These are phyloP conservation scores for Fistulinella prunicolor DNA, from an alignment of 768 basidiomycete species.

Conservation along the genomic window DNA sequence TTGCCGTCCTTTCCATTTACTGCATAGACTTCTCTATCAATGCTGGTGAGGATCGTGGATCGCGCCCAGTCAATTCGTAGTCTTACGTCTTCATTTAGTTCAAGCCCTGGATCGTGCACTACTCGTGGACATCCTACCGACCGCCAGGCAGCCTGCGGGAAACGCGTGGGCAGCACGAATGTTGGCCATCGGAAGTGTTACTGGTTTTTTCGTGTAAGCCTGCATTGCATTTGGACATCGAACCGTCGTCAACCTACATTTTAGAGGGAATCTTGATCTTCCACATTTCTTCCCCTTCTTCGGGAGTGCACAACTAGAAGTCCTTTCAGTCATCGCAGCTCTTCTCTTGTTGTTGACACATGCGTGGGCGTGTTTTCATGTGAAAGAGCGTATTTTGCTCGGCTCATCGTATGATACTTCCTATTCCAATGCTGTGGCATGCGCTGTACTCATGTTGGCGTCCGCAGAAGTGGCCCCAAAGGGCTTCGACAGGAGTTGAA, in stretches of 20 bases:
- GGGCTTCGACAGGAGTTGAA: conserved; percentile 45
- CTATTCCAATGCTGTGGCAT: not conserved
- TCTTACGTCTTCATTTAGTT: conserved; percentile 41
- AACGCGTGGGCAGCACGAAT: conserved; percentile 98
- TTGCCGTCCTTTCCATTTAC: conserved; percentile 73
- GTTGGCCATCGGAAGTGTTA: conserved; percentile 80
- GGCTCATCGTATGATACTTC: conserved; percentile 29
- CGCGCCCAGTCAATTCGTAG: not conserved
- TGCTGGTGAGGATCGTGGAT: conserved; percentile 36
- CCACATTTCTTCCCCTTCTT: conserved; percentile 67
- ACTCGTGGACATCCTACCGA: conserved; percentile 80
- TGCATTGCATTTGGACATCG: not conserved
- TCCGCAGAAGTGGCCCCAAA: conserved; percentile 20
- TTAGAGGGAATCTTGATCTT: conserved; percentile 79
- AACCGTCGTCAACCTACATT: not conserved
- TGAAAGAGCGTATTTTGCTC: conserved; percentile 75
- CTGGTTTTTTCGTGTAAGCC: conserved; percentile 84
- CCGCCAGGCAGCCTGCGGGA: conserved; percentile 71
- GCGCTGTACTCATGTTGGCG: conserved; percentile 5
- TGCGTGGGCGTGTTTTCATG: conserved; percentile 51
- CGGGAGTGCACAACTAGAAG: conserved; percentile 77
- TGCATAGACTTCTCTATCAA: conserved; percentile 66
- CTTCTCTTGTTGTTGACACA: conserved; percentile 67
- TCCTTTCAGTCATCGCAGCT: conserved; percentile 73
- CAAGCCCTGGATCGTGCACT: conserved; percentile 90